Conservation (phyloP, 192 early-diverging fungal species). For the Backusella liffmaniae region DNA sequence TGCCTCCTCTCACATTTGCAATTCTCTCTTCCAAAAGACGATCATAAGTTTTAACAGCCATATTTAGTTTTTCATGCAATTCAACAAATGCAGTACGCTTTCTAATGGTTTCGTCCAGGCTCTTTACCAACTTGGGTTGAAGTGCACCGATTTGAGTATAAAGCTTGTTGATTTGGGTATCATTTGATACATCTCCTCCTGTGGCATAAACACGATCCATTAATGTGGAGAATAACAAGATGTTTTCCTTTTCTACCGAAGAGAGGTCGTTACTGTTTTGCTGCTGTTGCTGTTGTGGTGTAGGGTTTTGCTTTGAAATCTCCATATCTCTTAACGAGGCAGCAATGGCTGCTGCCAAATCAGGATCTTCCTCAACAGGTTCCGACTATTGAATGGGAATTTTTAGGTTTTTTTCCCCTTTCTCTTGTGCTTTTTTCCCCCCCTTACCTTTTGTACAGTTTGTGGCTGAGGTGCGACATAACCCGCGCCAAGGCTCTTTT, state of each 20-base stretch:
- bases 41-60: slow-evolving; percentile 86
- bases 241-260: slow-evolving; percentile 80
- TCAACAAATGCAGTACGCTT: slow-evolving; percentile 78
- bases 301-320: slow-evolving; percentile 24
- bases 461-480: slow-evolving; percentile 34
- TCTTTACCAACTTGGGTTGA: slow-evolving; percentile 79
- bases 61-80: slow-evolving; percentile 78
- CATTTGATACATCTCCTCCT: slow-evolving; percentile 74
- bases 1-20: slow-evolving; percentile 22
- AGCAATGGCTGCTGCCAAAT: slow-evolving; percentile 74
- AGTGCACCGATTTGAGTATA: slow-evolving; percentile 86
- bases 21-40: slow-evolving; percentile 78
- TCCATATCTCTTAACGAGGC: slow-evolving; percentile 70
- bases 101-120: slow-evolving; percentile 68
- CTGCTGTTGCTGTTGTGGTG: slow-evolving; percentile 13
- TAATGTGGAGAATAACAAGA: slow-evolving; percentile 85
- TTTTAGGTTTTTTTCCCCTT: slow-evolving; percentile 4
- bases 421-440: background rate
- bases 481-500: slow-evolving; percentile 32
- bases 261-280: slow-evolving; percentile 61
- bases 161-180: slow-evolving; percentile 76
- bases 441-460: background rate
- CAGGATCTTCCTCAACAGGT: slow-evolving; percentile 54
- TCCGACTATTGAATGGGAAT: background rate
- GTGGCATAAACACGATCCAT: slow-evolving; percentile 76